phyloP scores from a whole-genome alignment of 495 filamentous ascomycete genomes.

The Cladorrhinum samala region DNA sequence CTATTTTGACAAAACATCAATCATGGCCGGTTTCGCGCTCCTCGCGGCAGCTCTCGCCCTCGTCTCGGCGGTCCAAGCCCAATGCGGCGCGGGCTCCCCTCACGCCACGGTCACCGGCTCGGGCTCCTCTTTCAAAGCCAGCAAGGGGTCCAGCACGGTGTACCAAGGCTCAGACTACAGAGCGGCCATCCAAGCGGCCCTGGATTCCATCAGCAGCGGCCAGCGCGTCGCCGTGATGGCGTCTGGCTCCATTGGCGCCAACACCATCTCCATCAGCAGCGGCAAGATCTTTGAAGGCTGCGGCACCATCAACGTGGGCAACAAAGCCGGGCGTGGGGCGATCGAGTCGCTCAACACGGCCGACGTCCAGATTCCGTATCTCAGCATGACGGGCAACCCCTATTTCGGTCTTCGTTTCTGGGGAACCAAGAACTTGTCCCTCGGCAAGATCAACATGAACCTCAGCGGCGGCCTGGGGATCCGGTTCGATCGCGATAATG shows the following conservation, averaged over 20 bases:
- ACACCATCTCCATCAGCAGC: conserved; percentile 41
- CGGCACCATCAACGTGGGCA: conserved; percentile 41
- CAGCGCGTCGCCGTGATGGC: conserved; percentile 54
- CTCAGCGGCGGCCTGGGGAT: conserved; percentile 42
- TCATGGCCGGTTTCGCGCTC: conserved; percentile 10
- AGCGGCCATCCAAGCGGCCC: conserved; percentile 37
- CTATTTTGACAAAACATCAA: background rate
- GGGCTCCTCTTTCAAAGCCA: conserved; percentile 30
- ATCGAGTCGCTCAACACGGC: conserved; percentile 34
- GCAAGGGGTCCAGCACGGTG: conserved; percentile 23
- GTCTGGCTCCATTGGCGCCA: conserved; percentile 50
- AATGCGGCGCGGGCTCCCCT: conserved; percentile 36
- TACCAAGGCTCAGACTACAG: conserved; percentile 42
- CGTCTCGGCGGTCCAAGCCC: conserved; percentile 21
- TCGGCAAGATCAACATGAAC: conserved; percentile 40
- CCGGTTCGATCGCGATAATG: conserved; percentile 41
- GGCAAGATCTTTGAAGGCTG: conserved; percentile 45
- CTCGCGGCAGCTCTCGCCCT: conserved; percentile 27
- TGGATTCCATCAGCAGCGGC: conserved; percentile 47
- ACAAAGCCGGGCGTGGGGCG: conserved; percentile 34
- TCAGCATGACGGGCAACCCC: conserved; percentile 41
- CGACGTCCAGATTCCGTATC: conserved; percentile 38
- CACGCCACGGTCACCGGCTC: conserved; percentile 36
- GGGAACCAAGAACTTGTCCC: conserved; percentile 30
- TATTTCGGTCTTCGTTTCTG: conserved; percentile 44